Base-by-base conservation (phyloP, 257 asterid species). In the Fraxinus pennsylvanica region DNA sequence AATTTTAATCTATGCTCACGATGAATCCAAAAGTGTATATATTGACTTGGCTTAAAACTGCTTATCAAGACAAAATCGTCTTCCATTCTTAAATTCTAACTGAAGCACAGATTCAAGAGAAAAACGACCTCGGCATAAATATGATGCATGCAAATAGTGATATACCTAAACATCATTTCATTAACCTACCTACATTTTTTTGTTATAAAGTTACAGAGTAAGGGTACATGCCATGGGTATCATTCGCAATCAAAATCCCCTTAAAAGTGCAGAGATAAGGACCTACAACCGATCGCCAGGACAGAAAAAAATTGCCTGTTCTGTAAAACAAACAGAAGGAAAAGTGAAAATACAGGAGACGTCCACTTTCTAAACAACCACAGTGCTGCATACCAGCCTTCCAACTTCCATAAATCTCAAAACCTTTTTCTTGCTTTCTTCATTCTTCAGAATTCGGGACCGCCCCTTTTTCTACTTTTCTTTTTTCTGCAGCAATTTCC, bases 221-320 rank as follows among this genome's bases (percentile, higher is more conserved):
- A 78, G 82, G 82, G 81, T 84, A 84, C 27, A 25, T 25, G 27
- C 27, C 27, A 25, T 25, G 27, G 70, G 27, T 63, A 75, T 12
- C 39, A 69, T 67, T 57, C 63, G 67, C 83, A 74, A 84, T 65
- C 81, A 83, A 77, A 84, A 83, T 81, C 82, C 80, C 75, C 81
- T 38, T 27, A 7, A 74, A 74, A 76, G 29, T 41, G 79, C 80
- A 83, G 57, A 76, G 27, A 78, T 63, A 71, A 74, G 50, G 35
- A 50, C 80, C 78, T 27, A 63, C 73, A 78, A 67, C 78, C 22
- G 71, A 76, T 41, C 74, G 67, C 54, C 86, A 80, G 86, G 86
- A 74, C 85, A 75, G 74, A 65, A 63, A 79, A 81, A 77, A 68
- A 7, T 29, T 38, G 82, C 82, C 82, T 81, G 87, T 75, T 75